phyloP scores from a whole-genome alignment of 1,284 basidiomycete genomes.

The Ceratobasidium sp. region DNA sequence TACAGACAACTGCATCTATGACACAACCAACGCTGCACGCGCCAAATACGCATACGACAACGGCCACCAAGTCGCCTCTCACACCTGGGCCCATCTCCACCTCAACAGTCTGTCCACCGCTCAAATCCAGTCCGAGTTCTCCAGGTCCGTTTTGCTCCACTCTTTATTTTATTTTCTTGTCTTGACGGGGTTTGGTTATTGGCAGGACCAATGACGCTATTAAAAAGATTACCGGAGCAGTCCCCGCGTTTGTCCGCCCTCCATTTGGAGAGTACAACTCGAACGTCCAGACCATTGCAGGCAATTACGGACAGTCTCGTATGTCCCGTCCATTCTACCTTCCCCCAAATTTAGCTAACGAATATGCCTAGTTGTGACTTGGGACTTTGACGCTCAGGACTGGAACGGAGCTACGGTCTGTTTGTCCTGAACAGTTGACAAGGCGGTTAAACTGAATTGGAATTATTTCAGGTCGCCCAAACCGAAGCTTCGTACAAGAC shows the following conservation, averaged over 20 bases:
- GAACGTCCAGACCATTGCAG: conserved; percentile 41
- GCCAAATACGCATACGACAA: conserved; percentile 53
- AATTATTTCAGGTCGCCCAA: conserved; percentile 9
- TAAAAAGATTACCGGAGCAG: conserved; percentile 43
- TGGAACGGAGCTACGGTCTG: conserved; percentile 30
- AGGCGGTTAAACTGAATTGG: neutral
- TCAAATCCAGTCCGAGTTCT: conserved; percentile 37
- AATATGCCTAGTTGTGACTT: conserved; percentile 32
- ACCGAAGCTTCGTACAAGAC: conserved; percentile 36
- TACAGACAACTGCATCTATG: conserved; percentile 60
- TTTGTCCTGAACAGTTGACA: too few species aligned
- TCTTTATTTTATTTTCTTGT: neutral
- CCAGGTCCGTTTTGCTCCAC: neutral
- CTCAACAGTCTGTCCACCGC: conserved; percentile 49
- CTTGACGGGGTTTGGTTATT: neutral
- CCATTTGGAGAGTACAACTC: conserved; percentile 47
- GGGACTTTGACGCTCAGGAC: conserved; percentile 39
- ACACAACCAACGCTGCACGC: conserved; percentile 53
- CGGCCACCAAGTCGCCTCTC: conserved; percentile 53
- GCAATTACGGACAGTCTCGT: conserved; percentile 33
- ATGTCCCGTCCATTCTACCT: conserved; percentile 13
- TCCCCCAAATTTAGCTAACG: neutral
- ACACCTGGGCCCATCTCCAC: conserved; percentile 51
- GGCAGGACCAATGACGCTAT: conserved; percentile 41
- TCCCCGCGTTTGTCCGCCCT: conserved; percentile 48